phyloP scores from a whole-genome alignment of 1,284 basidiomycete genomes.

The Xerocomus amazonicus region DNA sequence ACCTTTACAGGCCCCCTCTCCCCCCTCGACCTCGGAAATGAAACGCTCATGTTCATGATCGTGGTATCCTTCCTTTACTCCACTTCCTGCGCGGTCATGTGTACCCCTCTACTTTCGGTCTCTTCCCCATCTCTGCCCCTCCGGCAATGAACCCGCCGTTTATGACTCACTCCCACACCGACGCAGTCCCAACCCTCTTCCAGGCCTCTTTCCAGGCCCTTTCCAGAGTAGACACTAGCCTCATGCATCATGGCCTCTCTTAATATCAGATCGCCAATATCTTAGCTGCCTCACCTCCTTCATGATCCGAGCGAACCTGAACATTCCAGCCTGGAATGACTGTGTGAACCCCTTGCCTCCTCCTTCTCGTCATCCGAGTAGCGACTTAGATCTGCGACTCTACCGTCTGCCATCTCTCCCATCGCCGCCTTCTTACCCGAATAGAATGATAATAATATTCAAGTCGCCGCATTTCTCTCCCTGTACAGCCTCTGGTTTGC shows the following conservation, averaged over 20 bases:
- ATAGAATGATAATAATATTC: not conserved
- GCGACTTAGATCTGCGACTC: not conserved
- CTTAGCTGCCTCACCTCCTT: conserved; percentile 26
- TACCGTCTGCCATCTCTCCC: conserved; percentile 1
- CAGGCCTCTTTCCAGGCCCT: not conserved
- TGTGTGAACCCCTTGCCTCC: conserved; percentile 20
- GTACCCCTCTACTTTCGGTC: conserved; percentile 3
- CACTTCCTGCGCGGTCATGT: conserved; percentile 16
- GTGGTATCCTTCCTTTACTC: conserved; percentile 21
- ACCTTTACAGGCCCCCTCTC: conserved; percentile 17
- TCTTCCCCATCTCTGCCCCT: not conserved
- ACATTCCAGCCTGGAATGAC: conserved; percentile 18
- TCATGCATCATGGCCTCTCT: conserved; percentile 29
- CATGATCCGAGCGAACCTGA: conserved; percentile 29
- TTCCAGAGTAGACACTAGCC: conserved; percentile 12
- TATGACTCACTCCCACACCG: conserved; percentile 6
- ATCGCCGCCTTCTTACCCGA: conserved; percentile 11
- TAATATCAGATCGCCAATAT: conserved; percentile 34
- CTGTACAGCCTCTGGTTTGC: conserved; percentile 28
- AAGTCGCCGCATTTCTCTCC: conserved; percentile 20
- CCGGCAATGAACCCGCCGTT: conserved; percentile 25
- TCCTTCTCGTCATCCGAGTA: conserved; percentile 5
- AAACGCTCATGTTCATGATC: conserved; percentile 34
- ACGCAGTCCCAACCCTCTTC: conserved; percentile 4
- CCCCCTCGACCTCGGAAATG: conserved; percentile 32